Percentiles rank a stretch among this genome's conserved stretches.
Evolutionary conservation across 345 rosid species (phyloP).

Genomic region (Lenwebbia sp.): DNA sequence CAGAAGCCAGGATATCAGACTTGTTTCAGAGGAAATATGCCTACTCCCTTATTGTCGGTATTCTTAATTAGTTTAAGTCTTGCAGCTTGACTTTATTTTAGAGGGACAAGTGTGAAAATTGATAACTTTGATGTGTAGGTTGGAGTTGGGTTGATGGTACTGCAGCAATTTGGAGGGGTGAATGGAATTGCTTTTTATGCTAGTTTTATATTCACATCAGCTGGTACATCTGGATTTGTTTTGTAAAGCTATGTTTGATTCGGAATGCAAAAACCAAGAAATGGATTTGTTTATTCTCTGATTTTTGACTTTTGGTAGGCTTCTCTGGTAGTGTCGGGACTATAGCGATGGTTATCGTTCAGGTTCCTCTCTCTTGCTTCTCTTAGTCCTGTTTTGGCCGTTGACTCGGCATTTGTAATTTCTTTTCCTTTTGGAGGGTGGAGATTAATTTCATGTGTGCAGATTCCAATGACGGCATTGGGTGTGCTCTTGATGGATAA

Average conservation of each 20-base stretch:
- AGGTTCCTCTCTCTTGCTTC: constrained; percentile 26
- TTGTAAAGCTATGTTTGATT: background rate
- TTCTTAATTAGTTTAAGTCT: background rate
- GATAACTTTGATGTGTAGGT: constrained; percentile 10
- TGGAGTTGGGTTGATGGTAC: constrained; percentile 59
- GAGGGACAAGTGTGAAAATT: background rate
- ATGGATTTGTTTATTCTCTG: background rate
- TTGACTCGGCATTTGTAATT: background rate
- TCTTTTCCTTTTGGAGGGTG: background rate
- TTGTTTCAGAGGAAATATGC: constrained; percentile 33
- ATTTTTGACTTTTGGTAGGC: constrained; percentile 25
- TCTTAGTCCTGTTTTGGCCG: background rate
- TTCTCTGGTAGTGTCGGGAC: constrained; percentile 63
- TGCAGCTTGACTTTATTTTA: background rate
- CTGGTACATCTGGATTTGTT: constrained; percentile 15
- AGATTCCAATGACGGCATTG: constrained; percentile 63
- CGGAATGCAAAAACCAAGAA: background rate
- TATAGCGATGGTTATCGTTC: constrained; percentile 59
- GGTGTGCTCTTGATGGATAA: constrained; percentile 61
- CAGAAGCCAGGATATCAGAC: constrained; percentile 19
- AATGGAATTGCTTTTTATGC: constrained; percentile 29
- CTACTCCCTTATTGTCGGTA: constrained; percentile 22
- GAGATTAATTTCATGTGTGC: background rate
- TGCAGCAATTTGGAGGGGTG: constrained; percentile 82
- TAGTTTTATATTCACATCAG: constrained; percentile 23